phyloP scores from a whole-genome alignment of 345 rosid species.

The Dimocarpus longan region DNA sequence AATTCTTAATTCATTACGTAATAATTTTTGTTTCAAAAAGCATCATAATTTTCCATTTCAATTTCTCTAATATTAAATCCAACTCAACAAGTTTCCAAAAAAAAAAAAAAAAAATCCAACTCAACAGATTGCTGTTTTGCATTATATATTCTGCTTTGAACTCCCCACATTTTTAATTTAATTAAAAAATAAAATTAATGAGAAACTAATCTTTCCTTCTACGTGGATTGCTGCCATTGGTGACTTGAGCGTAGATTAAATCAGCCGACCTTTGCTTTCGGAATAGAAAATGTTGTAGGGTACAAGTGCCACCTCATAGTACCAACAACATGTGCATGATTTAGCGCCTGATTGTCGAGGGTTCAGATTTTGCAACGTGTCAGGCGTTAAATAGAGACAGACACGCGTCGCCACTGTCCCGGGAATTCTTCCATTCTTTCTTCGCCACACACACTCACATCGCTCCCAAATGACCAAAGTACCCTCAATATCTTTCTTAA shows the following conservation, averaged over 20 bases:
- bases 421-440: slow-evolving; percentile 19
- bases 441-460: slow-evolving; percentile 7
- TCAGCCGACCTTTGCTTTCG: too few species aligned
- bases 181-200: too few species aligned
- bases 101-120: too few species aligned
- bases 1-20: not conserved
- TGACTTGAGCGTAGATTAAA: not conserved
- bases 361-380: slow-evolving; percentile 18
- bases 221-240: not conserved
- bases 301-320: not conserved
- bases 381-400: not conserved
- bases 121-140: too few species aligned
- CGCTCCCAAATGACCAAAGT: slow-evolving; percentile 14
- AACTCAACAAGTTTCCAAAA: too few species aligned
- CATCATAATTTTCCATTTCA: too few species aligned
- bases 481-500: not conserved
- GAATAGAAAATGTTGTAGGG: not conserved
- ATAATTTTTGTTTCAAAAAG: too few species aligned
- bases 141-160: too few species aligned
- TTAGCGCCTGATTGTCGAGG: not conserved
- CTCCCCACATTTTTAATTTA: too few species aligned
- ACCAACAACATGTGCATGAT: not conserved
- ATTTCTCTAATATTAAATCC: not conserved
- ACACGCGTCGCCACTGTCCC: slow-evolving; percentile 13
- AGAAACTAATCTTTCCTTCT: not conserved